Evolutionary conservation across 2,329 filamentous ascomycete genomes (phyloP).

Genomic region (Clarireedia paspali): DNA sequence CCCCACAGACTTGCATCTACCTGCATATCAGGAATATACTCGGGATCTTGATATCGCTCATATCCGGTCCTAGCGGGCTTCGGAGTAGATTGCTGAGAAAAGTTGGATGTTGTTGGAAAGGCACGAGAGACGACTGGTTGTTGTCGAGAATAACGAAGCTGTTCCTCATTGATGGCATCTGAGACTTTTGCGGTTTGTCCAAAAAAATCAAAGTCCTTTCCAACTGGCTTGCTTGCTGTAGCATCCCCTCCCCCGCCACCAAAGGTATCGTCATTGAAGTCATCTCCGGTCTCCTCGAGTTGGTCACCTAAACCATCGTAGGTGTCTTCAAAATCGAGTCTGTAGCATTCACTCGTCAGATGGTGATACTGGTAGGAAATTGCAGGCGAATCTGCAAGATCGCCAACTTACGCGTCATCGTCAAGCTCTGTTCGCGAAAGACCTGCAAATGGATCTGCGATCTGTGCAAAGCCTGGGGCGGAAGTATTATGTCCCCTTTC

Average conservation of each 20-base stretch:
- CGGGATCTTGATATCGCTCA: slow-evolving; percentile 80
- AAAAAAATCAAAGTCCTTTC: slow-evolving; percentile 96
- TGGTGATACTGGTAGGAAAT: neutral
- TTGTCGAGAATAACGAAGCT: slow-evolving; percentile 73
- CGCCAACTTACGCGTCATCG: slow-evolving; percentile 33
- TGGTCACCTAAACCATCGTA: slow-evolving; percentile 91
- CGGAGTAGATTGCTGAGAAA: slow-evolving; percentile 33
- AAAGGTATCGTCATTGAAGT: slow-evolving; percentile 96
- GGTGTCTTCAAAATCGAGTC: slow-evolving; percentile 89
- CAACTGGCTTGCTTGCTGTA: slow-evolving; percentile 46
- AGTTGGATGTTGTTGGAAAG: slow-evolving; percentile 33
- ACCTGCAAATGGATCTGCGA: slow-evolving; percentile 80
- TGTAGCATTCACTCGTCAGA: slow-evolving; percentile 25
- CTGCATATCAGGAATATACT: slow-evolving; percentile 81
- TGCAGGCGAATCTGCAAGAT: no score
- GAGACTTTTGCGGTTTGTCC: slow-evolving; percentile 84
- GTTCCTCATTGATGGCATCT: slow-evolving; percentile 82
- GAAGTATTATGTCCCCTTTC: slow-evolving; percentile 57
- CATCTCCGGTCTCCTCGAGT: slow-evolving; percentile 87
- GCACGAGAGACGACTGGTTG: slow-evolving; percentile 49
- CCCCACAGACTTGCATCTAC: slow-evolving; percentile 94
- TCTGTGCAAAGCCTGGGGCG: slow-evolving; percentile 74
- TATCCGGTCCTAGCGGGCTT: slow-evolving; percentile 75
- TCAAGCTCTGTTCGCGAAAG: slow-evolving; percentile 60
- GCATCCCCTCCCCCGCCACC: slow-evolving; percentile 43